These are phyloP conservation scores for Hortiboletus flavorubellus DNA, from an alignment of 768 basidiomycete species.

Conservation along the genomic window DNA sequence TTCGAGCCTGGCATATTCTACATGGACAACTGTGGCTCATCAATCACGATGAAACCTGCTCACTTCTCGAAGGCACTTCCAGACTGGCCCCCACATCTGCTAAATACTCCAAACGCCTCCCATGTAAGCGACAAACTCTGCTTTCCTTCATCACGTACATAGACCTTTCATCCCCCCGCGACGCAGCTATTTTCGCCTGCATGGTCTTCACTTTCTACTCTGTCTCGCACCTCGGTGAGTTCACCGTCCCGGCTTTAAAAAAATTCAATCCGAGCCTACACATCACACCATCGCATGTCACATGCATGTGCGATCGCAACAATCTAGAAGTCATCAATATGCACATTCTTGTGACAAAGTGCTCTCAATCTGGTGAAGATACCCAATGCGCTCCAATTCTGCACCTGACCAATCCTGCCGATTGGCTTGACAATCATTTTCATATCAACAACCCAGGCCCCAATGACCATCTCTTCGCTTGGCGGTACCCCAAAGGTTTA, in stretches of 20 bases:
- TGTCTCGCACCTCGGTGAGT: neutral
- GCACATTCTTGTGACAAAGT: no score
- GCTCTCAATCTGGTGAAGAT: no score
- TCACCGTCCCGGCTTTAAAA: neutral
- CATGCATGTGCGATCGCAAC: no score
- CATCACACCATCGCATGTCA: no score
- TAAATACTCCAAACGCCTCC: no score
- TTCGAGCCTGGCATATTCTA: slow-evolving; percentile 47
- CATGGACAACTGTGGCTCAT: neutral
- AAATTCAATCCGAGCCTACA: neutral
- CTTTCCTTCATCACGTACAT: no score
- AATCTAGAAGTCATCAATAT: no score
- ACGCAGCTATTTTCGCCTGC: neutral
- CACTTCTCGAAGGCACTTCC: neutral
- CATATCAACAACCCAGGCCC: neutral
- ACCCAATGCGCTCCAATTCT: no score
- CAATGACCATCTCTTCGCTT: neutral
- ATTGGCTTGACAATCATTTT: neutral
- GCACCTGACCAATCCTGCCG: no score
- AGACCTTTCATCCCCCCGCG: neutral
- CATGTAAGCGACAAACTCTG: no score
- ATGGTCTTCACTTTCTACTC: neutral
- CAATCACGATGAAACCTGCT: neutral
- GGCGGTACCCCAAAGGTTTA: neutral
- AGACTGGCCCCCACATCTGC: no score